Evolutionary conservation across 1,284 basidiomycete species (phyloP).

Genomic region (Pterulicium gracile): DNA sequence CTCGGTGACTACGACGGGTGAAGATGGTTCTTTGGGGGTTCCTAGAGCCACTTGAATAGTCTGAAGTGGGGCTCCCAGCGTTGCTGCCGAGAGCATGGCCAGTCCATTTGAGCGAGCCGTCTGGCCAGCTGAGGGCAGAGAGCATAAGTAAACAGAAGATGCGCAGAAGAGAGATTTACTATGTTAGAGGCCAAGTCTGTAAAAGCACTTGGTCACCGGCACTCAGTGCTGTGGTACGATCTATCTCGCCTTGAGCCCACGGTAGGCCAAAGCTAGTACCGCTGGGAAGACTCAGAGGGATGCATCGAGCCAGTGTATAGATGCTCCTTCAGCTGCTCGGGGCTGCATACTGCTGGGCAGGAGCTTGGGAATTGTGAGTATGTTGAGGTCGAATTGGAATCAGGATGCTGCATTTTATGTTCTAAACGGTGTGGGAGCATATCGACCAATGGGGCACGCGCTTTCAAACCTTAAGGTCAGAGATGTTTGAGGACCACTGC

Average conservation of each 20-base stretch:
- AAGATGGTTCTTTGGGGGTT: constrained; percentile 24
- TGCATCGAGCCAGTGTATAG: constrained; percentile 25
- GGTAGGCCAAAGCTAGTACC: constrained; percentile 28
- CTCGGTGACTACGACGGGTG: constrained; percentile 22
- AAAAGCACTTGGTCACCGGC: constrained; percentile 21
- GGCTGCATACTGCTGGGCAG: no score
- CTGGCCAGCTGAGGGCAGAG: constrained; percentile 25
- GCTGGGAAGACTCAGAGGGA: constrained; percentile 20
- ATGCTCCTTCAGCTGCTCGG: constrained; percentile 16
- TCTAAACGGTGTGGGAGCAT: no score
- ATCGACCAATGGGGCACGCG: no score
- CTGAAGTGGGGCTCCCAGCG: constrained; percentile 13
- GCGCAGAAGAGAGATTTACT: constrained; percentile 15
- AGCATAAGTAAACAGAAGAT: constrained; percentile 2
- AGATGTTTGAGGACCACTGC: no score
- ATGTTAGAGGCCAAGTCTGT: constrained; percentile 30
- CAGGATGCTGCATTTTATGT: no score
- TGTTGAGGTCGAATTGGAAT: no score
- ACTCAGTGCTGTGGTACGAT: constrained; percentile 26
- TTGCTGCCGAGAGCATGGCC: constrained; percentile 25
- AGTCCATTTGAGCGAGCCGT: constrained; percentile 32
- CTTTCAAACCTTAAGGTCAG: no score
- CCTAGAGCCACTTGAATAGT: constrained; percentile 17
- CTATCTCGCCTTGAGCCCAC: constrained; percentile 28
- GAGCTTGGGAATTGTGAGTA: no score